Evolutionary conservation across 225 moss, liverwort and hornwort genomes (phyloP), one percentile per base, ranked within the genome.

Genomic region (Lunularia cruciata): DNA sequence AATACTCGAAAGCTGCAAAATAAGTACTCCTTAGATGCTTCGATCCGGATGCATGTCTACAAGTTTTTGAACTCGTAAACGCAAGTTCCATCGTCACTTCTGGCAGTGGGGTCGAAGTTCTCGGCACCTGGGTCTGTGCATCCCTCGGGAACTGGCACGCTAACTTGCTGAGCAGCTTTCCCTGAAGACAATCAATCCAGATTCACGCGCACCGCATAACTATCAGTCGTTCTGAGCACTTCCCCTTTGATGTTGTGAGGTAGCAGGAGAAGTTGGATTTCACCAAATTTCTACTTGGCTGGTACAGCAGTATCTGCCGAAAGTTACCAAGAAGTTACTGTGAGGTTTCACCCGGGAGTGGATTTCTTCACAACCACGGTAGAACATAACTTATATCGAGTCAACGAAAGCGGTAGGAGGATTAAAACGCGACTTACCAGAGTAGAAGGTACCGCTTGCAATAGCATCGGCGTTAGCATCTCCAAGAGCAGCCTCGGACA

Each of bases 41-140:
- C n/a, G n/a, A n/a, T n/a, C n/a, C n/a, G n/a, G n/a, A n/a, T n/a
- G n/a, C n/a, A n/a, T 57, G 34, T 8, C 45, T 75, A 73, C n/a
- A 74, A 34, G n/a, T 77, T 60, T 47, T 85, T 83, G 71, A 92
- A 96, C 23, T 90, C 88, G 71, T 92, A 90, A 9, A 81, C 80
- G 66, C 81, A 96, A 38, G 72, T 73, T 9, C 92, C 86, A 52
- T 92, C 88, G 26, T 92, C 95, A 52, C 90, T 92, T 52, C 87
- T 82, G 26, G 86, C 87, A 56, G 83, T 86, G 32, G 89, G 90
- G 69, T 87, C 83, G 67, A 75, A 89, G 68, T 96, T 92, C 34
- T 54, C 39, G 28, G 88, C 90, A 20, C 40, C 65, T 3, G 54
- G 66, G 47, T 95, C 92, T 38, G 88, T 82, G 71, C 90, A 85